Conservation (phyloP, 805 yeast genomes). For the Metschnikowia koreensis region DNA sequence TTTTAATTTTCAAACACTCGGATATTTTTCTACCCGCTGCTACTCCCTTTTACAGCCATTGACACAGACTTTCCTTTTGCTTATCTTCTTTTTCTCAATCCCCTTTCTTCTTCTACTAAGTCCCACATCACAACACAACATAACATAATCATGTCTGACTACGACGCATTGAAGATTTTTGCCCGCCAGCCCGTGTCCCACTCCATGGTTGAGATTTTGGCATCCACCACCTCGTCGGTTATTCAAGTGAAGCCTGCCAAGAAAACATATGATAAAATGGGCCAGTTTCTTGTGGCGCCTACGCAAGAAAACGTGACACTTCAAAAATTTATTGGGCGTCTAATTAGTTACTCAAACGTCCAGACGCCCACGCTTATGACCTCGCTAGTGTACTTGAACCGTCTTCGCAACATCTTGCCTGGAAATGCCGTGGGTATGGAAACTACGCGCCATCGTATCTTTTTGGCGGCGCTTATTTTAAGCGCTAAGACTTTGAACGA, state of each 20-base stretch:
- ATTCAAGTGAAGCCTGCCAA: slow-evolving; percentile 42
- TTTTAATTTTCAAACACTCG: neutral
- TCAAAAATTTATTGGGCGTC: slow-evolving; percentile 62
- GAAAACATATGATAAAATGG: slow-evolving; percentile 14
- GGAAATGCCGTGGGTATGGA: slow-evolving; percentile 88
- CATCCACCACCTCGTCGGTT: slow-evolving; percentile 55
- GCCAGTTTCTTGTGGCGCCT: slow-evolving; percentile 25
- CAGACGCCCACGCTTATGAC: slow-evolving; percentile 96
- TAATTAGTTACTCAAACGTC: slow-evolving; percentile 81
- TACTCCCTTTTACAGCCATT: neutral
- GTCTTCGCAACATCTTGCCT: slow-evolving; percentile 75
- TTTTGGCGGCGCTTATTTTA: slow-evolving; percentile 80
- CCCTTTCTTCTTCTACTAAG: neutral
- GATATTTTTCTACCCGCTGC: neutral
- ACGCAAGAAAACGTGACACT: slow-evolving; percentile 33
- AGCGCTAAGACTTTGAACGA: slow-evolving; percentile 94
- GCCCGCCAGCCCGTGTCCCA: slow-evolving; percentile 53
- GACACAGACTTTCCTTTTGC: too few relatives aligned
- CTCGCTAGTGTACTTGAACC: slow-evolving; percentile 76
- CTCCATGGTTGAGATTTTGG: slow-evolving; percentile 59
- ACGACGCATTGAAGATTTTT: slow-evolving; percentile 52
- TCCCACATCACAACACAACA: neutral
- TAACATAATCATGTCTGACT: slow-evolving; percentile 22
- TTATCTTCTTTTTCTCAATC: too few relatives aligned
- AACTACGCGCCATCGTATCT: slow-evolving; percentile 90